Evolutionary conservation across 208 protist genomes (phyloP).

Genomic region (Trichomonas tenax): DNA sequence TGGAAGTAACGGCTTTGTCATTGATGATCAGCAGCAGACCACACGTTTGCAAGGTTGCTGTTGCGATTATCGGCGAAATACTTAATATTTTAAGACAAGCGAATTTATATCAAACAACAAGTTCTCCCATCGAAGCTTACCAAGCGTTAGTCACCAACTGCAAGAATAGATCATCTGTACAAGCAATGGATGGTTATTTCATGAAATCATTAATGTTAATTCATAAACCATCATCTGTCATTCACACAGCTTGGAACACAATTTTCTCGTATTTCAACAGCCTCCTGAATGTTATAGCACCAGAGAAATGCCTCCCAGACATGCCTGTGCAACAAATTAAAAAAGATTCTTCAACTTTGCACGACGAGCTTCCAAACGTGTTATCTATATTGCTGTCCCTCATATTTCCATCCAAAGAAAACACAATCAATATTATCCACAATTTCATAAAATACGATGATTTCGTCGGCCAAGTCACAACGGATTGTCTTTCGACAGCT

Average conservation of each 20-base stretch:
- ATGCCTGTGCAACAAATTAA: neutral
- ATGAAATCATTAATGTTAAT: neutral
- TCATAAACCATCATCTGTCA: neutral
- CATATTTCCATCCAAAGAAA: neutral
- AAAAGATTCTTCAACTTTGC: neutral
- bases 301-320: neutral
- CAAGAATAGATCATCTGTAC: neutral
- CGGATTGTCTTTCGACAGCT: neutral
- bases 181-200: neutral
- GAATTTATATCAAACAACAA: neutral
- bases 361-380: neutral
- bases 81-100: neutral
- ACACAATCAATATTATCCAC: neutral
- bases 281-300: neutral
- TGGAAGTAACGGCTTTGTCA: neutral
- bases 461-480: neutral
- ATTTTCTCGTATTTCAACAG: neutral
- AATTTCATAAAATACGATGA: neutral
- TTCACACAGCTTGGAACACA: neutral
- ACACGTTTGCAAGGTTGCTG: neutral
- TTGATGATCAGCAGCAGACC: neutral
- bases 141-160: neutral
- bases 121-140: neutral
- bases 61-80: neutral
- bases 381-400: neutral